Conservation (phyloP, 129 eudicot species). For the Flaveria sonorensis region DNA sequence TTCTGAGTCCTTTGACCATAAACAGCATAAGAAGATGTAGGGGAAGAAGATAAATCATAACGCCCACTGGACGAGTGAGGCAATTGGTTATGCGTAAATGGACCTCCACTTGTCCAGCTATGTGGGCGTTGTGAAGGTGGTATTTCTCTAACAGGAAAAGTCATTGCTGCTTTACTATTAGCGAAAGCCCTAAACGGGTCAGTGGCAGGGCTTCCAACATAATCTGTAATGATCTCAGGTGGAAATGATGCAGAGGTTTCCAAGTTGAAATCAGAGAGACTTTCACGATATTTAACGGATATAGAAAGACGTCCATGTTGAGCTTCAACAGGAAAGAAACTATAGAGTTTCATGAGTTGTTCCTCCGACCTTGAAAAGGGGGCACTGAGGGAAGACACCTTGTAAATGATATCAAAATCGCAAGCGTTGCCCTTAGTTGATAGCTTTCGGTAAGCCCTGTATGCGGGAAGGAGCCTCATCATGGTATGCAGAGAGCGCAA, state of each 20-base stretch:
- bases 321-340: constrained; percentile 75
- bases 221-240: constrained; percentile 82
- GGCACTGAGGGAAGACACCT: constrained; percentile 74
- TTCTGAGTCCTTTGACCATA: constrained; percentile 53
- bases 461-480: constrained; percentile 93
- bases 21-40: constrained; percentile 38
- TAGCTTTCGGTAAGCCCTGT: constrained; percentile 69
- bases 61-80: constrained; percentile 53
- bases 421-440: constrained; percentile 46
- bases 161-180: constrained; percentile 30
- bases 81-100: constrained; percentile 44
- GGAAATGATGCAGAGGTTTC: constrained; percentile 71
- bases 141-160: constrained; percentile 50
- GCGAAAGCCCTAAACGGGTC: constrained; percentile 89
- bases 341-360: constrained; percentile 64
- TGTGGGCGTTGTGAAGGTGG: constrained; percentile 75
- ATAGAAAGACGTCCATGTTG: constrained; percentile 80
- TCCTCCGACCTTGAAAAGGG: constrained; percentile 83
- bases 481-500: constrained; percentile 70
- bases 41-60: constrained; percentile 54
- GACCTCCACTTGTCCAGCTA: constrained; percentile 77
- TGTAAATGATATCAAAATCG: constrained; percentile 71
- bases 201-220: constrained; percentile 97
- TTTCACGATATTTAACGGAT: constrained; percentile 72
- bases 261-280: constrained; percentile 70